phyloP scores from a whole-genome alignment of 768 basidiomycete species.

The Pholiota microspora region DNA sequence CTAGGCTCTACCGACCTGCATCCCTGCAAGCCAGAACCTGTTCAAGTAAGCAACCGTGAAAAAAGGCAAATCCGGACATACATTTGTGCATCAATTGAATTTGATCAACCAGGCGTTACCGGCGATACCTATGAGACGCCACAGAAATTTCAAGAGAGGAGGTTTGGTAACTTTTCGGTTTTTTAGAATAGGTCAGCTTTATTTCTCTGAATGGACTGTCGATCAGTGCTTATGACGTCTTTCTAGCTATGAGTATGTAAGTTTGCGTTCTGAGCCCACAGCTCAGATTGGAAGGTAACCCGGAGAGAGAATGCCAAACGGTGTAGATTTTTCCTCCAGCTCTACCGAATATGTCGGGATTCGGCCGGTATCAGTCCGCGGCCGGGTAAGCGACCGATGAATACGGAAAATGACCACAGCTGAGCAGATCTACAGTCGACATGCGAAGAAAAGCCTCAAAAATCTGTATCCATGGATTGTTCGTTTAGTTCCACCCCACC shows the following conservation, averaged over 20 bases:
- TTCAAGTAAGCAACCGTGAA: slow-evolving; percentile 28
- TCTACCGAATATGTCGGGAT: slow-evolving; percentile 22
- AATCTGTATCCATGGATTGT: slow-evolving; percentile 37
- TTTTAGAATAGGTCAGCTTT: background rate
- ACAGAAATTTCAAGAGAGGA: background rate
- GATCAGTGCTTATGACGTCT: slow-evolving; percentile 6
- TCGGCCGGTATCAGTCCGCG: slow-evolving; percentile 29
- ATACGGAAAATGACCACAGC: slow-evolving; percentile 42
- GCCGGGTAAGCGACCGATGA: slow-evolving; percentile 36
- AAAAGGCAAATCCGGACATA: slow-evolving; percentile 24
- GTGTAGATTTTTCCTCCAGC: slow-evolving; percentile 7
- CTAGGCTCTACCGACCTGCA: slow-evolving; percentile 14
- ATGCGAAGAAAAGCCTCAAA: slow-evolving; percentile 32
- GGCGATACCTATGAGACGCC: slow-evolving; percentile 17
- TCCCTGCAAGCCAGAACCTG: slow-evolving; percentile 19
- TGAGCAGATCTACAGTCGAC: slow-evolving; percentile 26
- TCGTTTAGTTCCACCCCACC: slow-evolving; percentile 24
- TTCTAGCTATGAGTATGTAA: slow-evolving; percentile 1
- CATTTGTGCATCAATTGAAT: slow-evolving; percentile 16
- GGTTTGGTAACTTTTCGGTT: no score
- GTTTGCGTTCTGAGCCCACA: background rate
- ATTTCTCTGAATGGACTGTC: background rate
- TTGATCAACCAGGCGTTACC: slow-evolving; percentile 13
- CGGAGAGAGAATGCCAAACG: slow-evolving; percentile 15
- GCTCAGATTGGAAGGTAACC: slow-evolving; percentile 7